These are phyloP conservation scores for Kluyveromyces lactis DNA, from an alignment of 805 yeast species.

Conservation along the genomic window DNA sequence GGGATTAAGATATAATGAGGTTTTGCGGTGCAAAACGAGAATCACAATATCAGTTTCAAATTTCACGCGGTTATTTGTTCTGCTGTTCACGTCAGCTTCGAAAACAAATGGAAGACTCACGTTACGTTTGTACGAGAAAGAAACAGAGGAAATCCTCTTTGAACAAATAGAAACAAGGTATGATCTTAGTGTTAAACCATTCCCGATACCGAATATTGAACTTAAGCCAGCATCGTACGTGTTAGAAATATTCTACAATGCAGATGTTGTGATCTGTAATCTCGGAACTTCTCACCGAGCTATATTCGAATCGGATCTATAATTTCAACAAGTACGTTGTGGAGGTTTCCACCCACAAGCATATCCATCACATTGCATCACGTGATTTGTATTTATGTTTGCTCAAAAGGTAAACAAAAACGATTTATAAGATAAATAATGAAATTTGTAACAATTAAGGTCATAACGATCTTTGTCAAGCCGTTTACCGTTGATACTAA, in stretches of 20 bases:
- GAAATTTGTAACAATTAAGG: too few relatives aligned
- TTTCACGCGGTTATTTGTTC: not conserved
- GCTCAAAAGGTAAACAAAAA: too few relatives aligned
- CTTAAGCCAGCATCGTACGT: not conserved
- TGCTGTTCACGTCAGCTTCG: not conserved
- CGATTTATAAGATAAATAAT: too few relatives aligned
- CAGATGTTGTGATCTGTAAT: not conserved
- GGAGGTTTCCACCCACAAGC: too few relatives aligned
- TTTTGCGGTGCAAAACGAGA: not conserved
- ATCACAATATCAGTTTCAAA: not conserved
- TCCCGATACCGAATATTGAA: not conserved
- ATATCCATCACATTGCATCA: too few relatives aligned
- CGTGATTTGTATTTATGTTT: too few relatives aligned
- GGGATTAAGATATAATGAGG: not conserved
- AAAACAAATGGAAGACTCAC: not conserved
- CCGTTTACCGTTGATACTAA: too few relatives aligned
- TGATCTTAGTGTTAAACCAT: not conserved
- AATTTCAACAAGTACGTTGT: too few relatives aligned
- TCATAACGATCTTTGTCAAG: too few relatives aligned
- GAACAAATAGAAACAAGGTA: not conserved
- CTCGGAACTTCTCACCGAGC: too few relatives aligned
- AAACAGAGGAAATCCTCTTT: not conserved
- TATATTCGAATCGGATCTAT: too few relatives aligned
- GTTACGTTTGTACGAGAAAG: not conserved
- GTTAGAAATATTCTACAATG: not conserved